Base-by-base conservation (phyloP, 2,329 filamentous ascomycete genomes). In the Xylariales sp. region DNA sequence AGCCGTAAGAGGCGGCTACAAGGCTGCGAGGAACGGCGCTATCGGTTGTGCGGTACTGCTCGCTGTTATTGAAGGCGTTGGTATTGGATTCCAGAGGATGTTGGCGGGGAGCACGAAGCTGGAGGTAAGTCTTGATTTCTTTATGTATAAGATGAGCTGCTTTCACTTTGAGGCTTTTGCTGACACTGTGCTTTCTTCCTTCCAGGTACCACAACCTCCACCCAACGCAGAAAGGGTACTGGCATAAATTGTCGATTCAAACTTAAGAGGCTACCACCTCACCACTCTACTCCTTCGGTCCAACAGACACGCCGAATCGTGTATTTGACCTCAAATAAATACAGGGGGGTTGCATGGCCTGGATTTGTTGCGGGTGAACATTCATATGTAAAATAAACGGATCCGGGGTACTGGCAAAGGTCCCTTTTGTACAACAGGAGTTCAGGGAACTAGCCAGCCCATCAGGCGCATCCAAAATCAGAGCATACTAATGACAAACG, bases 41-140 rank as follows among this genome's bases (percentile, higher is more conserved):
- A 97, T 98, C 58, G 93, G 91, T 53, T 97, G 93, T 64, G 93
- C 88, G 19, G 86, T 95, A 51, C 78, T 98, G 58, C 74, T 98
- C 33, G 93, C 88, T 38, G 91, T 98, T 51, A 97, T 98, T 50
- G 91, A 98, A 68, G 91, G 93, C 56, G 93, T 97, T 42, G 91
- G 91, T 55, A 97, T 98, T 60, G 90, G 87, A 7, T 91, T 96
- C 71, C 86, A 89, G 65, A 84, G 90, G 65, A 89, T 95, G 84
- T 86, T 95, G 78, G 87, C 90, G 25, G 86, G 89, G 49, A 85
- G 84, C 63, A 95, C 88, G 50, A 84, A 84, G 69, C 71, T 95
- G 54, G 88, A 95, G 69, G 81, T 84, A 56, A 53, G 70, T 62
- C 28, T 38, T 20, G 9, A 10, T 21, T 16, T 20, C 9, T 11